A percentile compares a stretch with the other conserved stretches of the same genome.
phyloP scores from a whole-genome alignment of 441 rosid species.

The Populus hybrid region DNA sequence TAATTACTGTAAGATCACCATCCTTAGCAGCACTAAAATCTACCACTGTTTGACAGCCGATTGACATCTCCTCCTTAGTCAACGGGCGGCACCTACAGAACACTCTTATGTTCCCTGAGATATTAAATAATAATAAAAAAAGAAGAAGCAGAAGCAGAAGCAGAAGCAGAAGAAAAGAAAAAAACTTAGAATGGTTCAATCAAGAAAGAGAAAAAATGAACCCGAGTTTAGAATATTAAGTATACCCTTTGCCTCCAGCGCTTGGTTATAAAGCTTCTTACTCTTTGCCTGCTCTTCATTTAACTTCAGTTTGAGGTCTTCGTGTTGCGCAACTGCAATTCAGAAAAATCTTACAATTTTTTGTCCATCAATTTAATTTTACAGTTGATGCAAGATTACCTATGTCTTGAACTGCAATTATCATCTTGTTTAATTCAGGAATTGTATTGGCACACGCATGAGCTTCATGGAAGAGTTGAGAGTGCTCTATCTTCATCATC shows the following conservation, averaged over 20 bases:
- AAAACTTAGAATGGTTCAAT: background rate
- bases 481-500: constrained; percentile 73
- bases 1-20: constrained; percentile 12
- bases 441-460: constrained; percentile 60
- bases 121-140: background rate
- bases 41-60: constrained; percentile 42
- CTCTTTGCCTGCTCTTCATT: constrained; percentile 67
- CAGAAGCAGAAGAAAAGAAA: background rate
- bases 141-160: background rate
- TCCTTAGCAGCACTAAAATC: constrained; percentile 72
- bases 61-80: constrained; percentile 52
- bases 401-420: constrained; percentile 60
- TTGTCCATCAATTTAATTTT: background rate
- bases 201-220: background rate
- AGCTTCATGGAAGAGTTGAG: constrained; percentile 61
- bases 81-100: constrained; percentile 82
- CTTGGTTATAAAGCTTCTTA: constrained; percentile 69
- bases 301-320: constrained; percentile 66
- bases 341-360: constrained; percentile 2
- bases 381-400: constrained; percentile 39
- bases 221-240: background rate
- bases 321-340: constrained; percentile 63
- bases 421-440: constrained; percentile 64
- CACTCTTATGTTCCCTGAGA: constrained; percentile 72
- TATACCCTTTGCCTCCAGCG: constrained; percentile 72